A percentile compares a stretch with the other conserved stretches of the same genome.
These are phyloP conservation scores for Stephania yunnanensis DNA, from an alignment of 164 flowering plant species.

Conservation along the genomic window DNA sequence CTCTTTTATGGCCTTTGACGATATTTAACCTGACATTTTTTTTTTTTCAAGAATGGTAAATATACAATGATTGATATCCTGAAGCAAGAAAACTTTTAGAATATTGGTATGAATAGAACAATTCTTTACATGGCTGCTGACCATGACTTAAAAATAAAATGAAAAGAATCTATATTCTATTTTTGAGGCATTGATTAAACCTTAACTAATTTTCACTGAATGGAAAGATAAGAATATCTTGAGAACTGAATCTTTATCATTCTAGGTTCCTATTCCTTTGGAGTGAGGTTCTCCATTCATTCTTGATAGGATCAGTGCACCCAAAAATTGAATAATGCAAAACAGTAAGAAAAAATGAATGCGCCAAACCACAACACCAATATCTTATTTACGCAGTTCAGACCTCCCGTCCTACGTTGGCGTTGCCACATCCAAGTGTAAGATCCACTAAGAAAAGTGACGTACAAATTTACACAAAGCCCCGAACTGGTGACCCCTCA, in stretches of 20 bases:
- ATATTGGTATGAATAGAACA: background rate
- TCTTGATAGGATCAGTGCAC: background rate
- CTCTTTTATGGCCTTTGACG: background rate
- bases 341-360: too few relatives aligned
- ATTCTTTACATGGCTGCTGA: background rate
- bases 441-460: too few relatives aligned
- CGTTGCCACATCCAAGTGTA: too few relatives aligned
- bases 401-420: too few relatives aligned
- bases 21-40: too few relatives aligned
- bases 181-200: background rate
- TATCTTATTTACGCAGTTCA: too few relatives aligned
- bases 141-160: background rate
- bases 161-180: background rate
- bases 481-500: too few relatives aligned
- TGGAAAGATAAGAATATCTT: background rate
- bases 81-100: background rate
- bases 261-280: background rate
- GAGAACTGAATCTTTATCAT: background rate
- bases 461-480: too few relatives aligned
- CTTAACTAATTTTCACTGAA: background rate
- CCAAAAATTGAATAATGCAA: too few relatives aligned
- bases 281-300: background rate
- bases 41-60: too few relatives aligned
- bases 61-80: too few relatives aligned
- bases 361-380: too few relatives aligned